These are phyloP conservation scores for Blastobotrys mokoenaii DNA, from an alignment of 805 yeast genomes.

Conservation along the genomic window DNA sequence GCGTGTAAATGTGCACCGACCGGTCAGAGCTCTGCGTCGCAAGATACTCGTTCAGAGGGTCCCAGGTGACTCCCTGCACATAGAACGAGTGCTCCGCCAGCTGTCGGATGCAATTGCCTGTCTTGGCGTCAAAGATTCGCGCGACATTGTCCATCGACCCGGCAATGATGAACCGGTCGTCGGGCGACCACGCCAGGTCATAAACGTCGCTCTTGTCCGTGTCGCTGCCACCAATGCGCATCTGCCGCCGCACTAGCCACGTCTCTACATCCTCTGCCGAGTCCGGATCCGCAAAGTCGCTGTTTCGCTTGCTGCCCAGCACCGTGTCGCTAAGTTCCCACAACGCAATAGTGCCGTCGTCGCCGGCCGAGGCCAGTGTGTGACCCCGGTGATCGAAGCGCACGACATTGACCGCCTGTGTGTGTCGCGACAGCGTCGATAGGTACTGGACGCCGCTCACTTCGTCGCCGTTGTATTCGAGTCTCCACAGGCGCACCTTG, in stretches of 20 bases:
- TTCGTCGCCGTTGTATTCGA: constrained; percentile 22
- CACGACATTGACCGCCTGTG: constrained; percentile 90
- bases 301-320: constrained; percentile 31
- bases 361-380: constrained; percentile 82
- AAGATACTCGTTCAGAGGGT: constrained; percentile 67
- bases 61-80: constrained; percentile 97
- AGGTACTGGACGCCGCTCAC: constrained; percentile 52
- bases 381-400: constrained; percentile 65
- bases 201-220: constrained; percentile 61
- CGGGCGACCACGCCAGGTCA: constrained; percentile 91
- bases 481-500: constrained; percentile 52
- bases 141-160: constrained; percentile 89
- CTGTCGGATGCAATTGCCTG: constrained; percentile 50
- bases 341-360: constrained; percentile 80
- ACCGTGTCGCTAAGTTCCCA: constrained; percentile 48
- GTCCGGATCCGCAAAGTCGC: constrained; percentile 1
- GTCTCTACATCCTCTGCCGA: constrained; percentile 43
- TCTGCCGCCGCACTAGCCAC: constrained; percentile 59
- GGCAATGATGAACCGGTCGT: constrained; percentile 62
- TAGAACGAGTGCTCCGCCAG: constrained; percentile 75
- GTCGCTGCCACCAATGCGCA: constrained; percentile 37
- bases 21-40: constrained; percentile 91
- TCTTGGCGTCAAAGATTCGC: constrained; percentile 51
- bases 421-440: constrained; percentile 76
- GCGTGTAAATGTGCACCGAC: constrained; percentile 59